Evolutionary conservation across 768 basidiomycete genomes (phyloP).

Genomic region (Hypholoma fasciculare): DNA sequence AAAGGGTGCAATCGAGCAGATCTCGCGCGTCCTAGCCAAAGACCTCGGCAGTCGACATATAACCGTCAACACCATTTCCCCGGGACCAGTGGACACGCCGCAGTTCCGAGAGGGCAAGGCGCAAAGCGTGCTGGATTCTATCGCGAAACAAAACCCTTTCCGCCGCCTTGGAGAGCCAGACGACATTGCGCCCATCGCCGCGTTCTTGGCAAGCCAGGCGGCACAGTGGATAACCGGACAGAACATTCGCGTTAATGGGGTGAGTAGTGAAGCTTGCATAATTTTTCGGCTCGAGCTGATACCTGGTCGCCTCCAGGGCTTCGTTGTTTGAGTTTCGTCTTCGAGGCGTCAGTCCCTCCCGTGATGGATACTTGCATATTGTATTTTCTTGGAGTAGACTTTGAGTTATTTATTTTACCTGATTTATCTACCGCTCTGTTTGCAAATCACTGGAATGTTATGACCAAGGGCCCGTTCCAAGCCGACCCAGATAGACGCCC

Average conservation of each 20-base stretch:
- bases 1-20: constrained; percentile 62
- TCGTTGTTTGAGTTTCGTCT: constrained; percentile 15
- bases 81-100: constrained; percentile 56
- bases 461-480: no score
- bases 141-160: constrained; percentile 46
- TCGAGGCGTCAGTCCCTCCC: no score
- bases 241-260: constrained; percentile 58
- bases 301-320: constrained; percentile 17
- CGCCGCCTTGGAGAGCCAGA: constrained; percentile 49
- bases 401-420: no score
- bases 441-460: no score
- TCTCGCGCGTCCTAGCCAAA: constrained; percentile 56
- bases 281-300: background rate
- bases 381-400: no score
- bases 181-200: constrained; percentile 54
- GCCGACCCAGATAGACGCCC: no score
- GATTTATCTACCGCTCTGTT: no score
- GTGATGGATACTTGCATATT: background rate
- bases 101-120: constrained; percentile 58
- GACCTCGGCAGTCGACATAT: constrained; percentile 54
- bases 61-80: constrained; percentile 58
- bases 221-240: constrained; percentile 61
- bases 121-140: constrained; percentile 41
- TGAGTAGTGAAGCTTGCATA: constrained; percentile 25
- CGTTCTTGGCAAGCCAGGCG: constrained; percentile 51